Evolutionary conservation across 1,139 yeast genomes (phyloP).

Genomic region (Saccharomyces hybrid): DNA sequence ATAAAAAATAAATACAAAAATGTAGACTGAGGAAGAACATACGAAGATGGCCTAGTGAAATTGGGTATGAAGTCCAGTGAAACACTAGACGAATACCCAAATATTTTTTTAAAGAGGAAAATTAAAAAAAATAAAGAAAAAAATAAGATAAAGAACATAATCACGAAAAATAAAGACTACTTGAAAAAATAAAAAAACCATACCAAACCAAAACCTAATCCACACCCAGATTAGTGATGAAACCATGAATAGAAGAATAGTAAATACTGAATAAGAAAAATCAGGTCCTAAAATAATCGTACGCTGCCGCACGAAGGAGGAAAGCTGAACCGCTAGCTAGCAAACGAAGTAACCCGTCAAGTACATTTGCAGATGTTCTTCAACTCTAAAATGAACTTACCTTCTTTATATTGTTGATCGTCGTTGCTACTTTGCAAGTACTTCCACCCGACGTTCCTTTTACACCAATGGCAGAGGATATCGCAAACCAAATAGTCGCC

Average conservation of each 20-base stretch:
- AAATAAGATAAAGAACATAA: neutral
- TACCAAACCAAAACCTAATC: neutral
- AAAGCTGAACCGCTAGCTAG: neutral
- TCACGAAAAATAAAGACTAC: neutral
- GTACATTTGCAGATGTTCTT: conserved; percentile 28
- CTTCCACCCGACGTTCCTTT: conserved; percentile 39
- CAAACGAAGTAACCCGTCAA: conserved; percentile 4
- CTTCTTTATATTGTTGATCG: conserved; percentile 38
- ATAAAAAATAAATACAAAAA: neutral
- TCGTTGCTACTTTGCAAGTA: conserved; percentile 34
- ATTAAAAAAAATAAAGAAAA: neutral
- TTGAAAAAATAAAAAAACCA: neutral
- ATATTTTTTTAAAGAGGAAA: too few species aligned
- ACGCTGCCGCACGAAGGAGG: neutral
- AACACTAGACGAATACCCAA: too few species aligned
- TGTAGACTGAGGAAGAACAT: neutral
- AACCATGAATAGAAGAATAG: neutral
- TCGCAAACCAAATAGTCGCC: conserved; percentile 39
- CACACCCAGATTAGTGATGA: neutral
- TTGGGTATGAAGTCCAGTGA: too few species aligned
- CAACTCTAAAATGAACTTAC: conserved; percentile 37
- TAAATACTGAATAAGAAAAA: neutral
- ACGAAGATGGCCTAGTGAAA: neutral
- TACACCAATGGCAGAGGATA: conserved; percentile 39
- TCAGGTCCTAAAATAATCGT: neutral